phyloP scores from a whole-genome alignment of 2,329 filamentous ascomycete genomes.

The Aspergillus sp. region DNA sequence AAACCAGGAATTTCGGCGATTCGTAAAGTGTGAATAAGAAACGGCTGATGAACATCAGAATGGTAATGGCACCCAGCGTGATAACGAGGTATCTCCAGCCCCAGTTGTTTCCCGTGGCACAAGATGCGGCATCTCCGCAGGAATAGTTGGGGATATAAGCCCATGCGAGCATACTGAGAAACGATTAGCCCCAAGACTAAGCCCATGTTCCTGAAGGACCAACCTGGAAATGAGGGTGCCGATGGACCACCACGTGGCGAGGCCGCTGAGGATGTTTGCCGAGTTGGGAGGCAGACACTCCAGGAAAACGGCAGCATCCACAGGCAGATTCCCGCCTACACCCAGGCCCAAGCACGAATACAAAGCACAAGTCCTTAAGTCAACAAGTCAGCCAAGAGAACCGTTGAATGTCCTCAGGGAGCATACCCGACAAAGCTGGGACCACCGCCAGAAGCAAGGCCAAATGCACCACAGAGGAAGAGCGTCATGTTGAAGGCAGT shows the following conservation, averaged over 20 bases:
- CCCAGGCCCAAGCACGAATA: constrained; percentile 56
- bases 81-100: constrained; percentile 67
- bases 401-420: constrained; percentile 12
- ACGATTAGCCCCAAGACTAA: neutral
- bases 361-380: constrained; percentile 43
- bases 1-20: constrained; percentile 73
- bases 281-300: constrained; percentile 68
- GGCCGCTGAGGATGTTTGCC: constrained; percentile 59
- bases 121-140: constrained; percentile 29
- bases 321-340: constrained; percentile 66
- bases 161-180: constrained; percentile 52
- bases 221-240: constrained; percentile 53
- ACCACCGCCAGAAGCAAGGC: constrained; percentile 58
- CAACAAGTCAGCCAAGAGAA: no score
- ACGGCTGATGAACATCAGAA: constrained; percentile 65
- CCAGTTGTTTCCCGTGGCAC: constrained; percentile 43
- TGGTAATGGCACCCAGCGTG: constrained; percentile 59
- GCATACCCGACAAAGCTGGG: constrained; percentile 51
- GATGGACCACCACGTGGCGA: constrained; percentile 75
- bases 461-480: constrained; percentile 64
- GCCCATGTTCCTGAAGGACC: neutral
- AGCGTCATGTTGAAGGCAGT: constrained; percentile 72
- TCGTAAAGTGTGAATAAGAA: constrained; percentile 74
- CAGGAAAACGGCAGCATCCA: constrained; percentile 71
- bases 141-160: constrained; percentile 62